Conservation (phyloP, 805 yeast species). For the Metschnikowia noctiluminum region DNA sequence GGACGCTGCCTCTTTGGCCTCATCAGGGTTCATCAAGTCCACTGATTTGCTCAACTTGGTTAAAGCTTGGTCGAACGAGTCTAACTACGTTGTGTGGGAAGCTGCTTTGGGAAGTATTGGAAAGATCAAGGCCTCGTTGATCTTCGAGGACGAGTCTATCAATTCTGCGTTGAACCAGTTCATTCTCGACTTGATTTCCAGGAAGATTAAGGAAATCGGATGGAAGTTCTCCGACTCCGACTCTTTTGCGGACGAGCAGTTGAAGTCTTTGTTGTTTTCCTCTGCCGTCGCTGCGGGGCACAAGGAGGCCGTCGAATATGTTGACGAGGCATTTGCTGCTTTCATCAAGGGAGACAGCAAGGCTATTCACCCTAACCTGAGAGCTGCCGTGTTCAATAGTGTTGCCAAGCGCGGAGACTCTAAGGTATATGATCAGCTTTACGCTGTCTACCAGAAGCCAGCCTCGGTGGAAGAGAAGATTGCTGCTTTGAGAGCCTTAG, state of each 20-base stretch:
- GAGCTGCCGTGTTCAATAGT: slow-evolving; percentile 60
- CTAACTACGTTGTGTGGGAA: slow-evolving; percentile 66
- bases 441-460: slow-evolving; percentile 58
- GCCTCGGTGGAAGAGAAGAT: slow-evolving; percentile 62
- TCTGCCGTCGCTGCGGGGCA: slow-evolving; percentile 57
- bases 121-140: slow-evolving; percentile 50
- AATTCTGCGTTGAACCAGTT: slow-evolving; percentile 50
- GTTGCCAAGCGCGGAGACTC: slow-evolving; percentile 64
- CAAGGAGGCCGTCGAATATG: slow-evolving; percentile 43
- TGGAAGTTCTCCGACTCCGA: slow-evolving; percentile 58
- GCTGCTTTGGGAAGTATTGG: slow-evolving; percentile 50
- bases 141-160: slow-evolving; percentile 48
- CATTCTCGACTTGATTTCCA: slow-evolving; percentile 51
- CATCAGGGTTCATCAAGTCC: slow-evolving; percentile 67
- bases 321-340: slow-evolving; percentile 47
- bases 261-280: slow-evolving; percentile 61
- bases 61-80: slow-evolving; percentile 56
- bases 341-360: slow-evolving; percentile 60
- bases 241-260: slow-evolving; percentile 58
- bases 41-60: slow-evolving; percentile 58
- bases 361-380: slow-evolving; percentile 73
- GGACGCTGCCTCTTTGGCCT: slow-evolving; percentile 70
- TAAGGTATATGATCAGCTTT: slow-evolving; percentile 60
- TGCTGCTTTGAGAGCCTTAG: slow-evolving; percentile 67
- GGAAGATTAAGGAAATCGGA: slow-evolving; percentile 56